Conservation (phyloP, 192 early-diverging fungal species). For the Polychytrium aggregatum region DNA sequence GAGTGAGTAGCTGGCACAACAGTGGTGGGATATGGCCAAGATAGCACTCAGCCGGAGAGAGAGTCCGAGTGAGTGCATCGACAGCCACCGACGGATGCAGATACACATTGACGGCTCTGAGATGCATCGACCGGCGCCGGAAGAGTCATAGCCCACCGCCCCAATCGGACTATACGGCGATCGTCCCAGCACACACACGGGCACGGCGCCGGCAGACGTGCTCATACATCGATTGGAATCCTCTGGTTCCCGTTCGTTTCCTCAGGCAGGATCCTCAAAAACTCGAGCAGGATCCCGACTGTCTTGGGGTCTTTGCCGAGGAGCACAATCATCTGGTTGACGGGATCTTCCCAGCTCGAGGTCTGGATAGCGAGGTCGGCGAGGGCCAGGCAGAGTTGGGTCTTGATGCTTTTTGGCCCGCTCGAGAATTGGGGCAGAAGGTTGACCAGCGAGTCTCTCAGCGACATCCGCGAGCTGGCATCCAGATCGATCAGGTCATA, state of each 20-base stretch:
- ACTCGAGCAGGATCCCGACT: constrained; percentile 61
- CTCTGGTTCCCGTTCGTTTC: constrained; percentile 62
- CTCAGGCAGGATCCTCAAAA: constrained; percentile 78
- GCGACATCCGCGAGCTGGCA: constrained; percentile 38
- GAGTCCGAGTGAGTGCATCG: too few species aligned
- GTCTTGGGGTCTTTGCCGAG: constrained; percentile 53
- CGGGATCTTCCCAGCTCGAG: constrained; percentile 67
- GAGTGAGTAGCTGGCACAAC: too few species aligned
- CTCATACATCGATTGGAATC: constrained; percentile 17
- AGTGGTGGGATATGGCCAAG: too few species aligned
- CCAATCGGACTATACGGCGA: too few species aligned
- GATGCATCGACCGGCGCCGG: background rate
- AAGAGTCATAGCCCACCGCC: too few species aligned
- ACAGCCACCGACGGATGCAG: too few species aligned
- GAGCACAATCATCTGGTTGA: constrained; percentile 57
- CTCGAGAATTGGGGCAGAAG: constrained; percentile 43
- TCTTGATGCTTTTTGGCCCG: constrained; percentile 54
- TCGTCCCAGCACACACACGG: too few species aligned
- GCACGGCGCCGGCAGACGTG: too few species aligned
- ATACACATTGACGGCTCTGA: too few species aligned
- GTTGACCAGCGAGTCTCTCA: constrained; percentile 71
- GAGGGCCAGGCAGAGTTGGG: constrained; percentile 72
- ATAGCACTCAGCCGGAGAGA: too few species aligned
- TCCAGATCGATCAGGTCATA: constrained; percentile 71
- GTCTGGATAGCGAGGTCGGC: constrained; percentile 52